Evolutionary conservation across 164 flowering plant species (phyloP).

Genomic region (Akebia trifoliata): DNA sequence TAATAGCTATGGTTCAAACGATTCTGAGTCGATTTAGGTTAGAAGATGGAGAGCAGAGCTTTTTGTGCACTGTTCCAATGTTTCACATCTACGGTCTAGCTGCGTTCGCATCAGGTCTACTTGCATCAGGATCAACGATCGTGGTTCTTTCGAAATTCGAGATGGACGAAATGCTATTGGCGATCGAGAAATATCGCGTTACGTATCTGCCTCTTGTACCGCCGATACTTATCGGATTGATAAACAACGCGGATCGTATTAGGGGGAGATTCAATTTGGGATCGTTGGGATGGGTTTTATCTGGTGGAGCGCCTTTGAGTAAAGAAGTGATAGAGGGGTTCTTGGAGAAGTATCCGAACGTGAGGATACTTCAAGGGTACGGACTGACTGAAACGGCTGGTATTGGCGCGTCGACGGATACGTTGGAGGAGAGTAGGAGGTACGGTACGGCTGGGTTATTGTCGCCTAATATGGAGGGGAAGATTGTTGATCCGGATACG

Average conservation of each 20-base stretch:
- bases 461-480: constrained; percentile 67
- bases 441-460: constrained; percentile 82
- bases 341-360: constrained; percentile 48
- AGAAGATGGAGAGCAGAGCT: constrained; percentile 28
- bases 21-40: constrained; percentile 26
- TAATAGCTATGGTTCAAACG: constrained; percentile 59
- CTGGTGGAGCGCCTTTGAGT: constrained; percentile 86
- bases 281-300: constrained; percentile 40
- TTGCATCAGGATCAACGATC: constrained; percentile 37
- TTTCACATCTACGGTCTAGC: constrained; percentile 82
- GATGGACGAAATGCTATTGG: constrained; percentile 27
- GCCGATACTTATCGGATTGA: constrained; percentile 39
- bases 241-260: constrained; percentile 35
- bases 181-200: constrained; percentile 27
- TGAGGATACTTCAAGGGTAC: constrained; percentile 67
- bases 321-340: constrained; percentile 80
- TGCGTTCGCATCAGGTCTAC: constrained; percentile 28
- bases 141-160: constrained; percentile 36
- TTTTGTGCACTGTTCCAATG: constrained; percentile 76
- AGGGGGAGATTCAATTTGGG: constrained; percentile 42
- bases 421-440: constrained; percentile 72
- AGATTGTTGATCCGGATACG: constrained; percentile 65
- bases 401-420: constrained; percentile 78
- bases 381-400: constrained; percentile 81
- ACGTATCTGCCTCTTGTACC: constrained; percentile 36